phyloP scores from a whole-genome alignment of 1,284 basidiomycete species.

The Austroboletus niveus region DNA sequence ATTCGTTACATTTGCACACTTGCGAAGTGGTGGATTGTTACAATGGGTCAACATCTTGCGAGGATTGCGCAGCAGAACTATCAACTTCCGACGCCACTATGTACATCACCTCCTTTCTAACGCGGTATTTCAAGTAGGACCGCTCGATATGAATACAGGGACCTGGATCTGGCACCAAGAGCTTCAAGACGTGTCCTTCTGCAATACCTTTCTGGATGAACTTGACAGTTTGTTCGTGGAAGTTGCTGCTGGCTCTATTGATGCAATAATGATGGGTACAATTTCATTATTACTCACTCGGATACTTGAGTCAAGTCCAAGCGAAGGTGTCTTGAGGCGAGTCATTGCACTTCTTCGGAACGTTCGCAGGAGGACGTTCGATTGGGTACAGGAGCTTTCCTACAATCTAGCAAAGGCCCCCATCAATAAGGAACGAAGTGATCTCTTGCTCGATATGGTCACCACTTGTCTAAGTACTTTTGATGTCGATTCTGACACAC shows the following conservation, averaged over 20 bases:
- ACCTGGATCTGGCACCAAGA: background rate
- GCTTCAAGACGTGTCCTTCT: background rate
- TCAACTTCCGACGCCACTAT: background rate
- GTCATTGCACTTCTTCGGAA: background rate
- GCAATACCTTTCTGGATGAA: background rate
- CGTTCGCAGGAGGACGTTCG: background rate
- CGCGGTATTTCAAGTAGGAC: background rate
- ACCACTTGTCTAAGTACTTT: background rate
- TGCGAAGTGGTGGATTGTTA: background rate
- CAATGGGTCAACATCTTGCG: background rate
- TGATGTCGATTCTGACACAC: background rate
- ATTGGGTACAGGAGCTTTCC: background rate
- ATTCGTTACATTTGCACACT: background rate
- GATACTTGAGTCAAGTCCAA: background rate
- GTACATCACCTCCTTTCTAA: background rate
- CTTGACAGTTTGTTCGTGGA: background rate
- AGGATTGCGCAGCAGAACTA: background rate
- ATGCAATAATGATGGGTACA: background rate
- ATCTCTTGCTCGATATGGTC: background rate
- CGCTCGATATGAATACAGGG: background rate
- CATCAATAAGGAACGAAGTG: background rate
- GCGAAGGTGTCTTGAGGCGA: background rate
- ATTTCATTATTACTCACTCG: background rate
- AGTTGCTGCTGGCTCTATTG: background rate
- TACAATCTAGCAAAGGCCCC: background rate